Conservation (phyloP, 805 yeast genomes). For the Wickerhamomyces canadensis region DNA sequence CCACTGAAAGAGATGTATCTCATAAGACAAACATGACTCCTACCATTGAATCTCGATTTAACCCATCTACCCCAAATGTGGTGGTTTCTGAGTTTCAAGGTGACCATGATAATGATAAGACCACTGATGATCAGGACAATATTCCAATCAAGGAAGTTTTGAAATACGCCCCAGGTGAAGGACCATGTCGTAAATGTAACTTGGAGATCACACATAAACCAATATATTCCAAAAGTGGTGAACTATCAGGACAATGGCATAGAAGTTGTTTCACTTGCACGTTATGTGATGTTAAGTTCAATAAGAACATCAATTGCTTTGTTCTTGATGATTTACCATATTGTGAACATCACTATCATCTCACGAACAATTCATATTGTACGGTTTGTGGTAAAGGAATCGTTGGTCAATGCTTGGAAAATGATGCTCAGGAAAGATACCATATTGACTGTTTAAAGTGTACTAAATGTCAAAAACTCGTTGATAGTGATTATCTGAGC, state of each 20-base stretch:
- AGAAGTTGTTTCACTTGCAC: slow-evolving; percentile 76
- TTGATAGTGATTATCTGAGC: slow-evolving; percentile 50
- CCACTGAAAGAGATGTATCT: slow-evolving; percentile 6
- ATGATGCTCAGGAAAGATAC: slow-evolving; percentile 63
- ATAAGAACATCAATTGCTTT: slow-evolving; percentile 62
- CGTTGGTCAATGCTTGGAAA: slow-evolving; percentile 88
- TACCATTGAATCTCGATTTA: no score
- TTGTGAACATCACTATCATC: slow-evolving; percentile 75
- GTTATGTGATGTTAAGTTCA: slow-evolving; percentile 52
- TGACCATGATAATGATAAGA: background rate
- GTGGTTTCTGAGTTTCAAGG: no score
- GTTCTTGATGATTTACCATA: slow-evolving; percentile 76
- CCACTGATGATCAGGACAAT: background rate
- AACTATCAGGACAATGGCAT: slow-evolving; percentile 91
- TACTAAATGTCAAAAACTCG: slow-evolving; percentile 45
- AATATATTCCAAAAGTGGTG: slow-evolving; percentile 79
- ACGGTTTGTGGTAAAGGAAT: slow-evolving; percentile 65
- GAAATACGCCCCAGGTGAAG: slow-evolving; percentile 53
- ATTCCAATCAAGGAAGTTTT: slow-evolving; percentile 3
- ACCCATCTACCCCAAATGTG: no score
- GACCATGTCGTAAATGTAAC: slow-evolving; percentile 77
- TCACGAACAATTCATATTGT: slow-evolving; percentile 71
- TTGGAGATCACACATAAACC: slow-evolving; percentile 53
- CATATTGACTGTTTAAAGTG: slow-evolving; percentile 74
- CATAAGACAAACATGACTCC: no score